These are phyloP conservation scores for Infundibulicybe gibba DNA, from an alignment of 768 basidiomycete species.

Conservation along the genomic window DNA sequence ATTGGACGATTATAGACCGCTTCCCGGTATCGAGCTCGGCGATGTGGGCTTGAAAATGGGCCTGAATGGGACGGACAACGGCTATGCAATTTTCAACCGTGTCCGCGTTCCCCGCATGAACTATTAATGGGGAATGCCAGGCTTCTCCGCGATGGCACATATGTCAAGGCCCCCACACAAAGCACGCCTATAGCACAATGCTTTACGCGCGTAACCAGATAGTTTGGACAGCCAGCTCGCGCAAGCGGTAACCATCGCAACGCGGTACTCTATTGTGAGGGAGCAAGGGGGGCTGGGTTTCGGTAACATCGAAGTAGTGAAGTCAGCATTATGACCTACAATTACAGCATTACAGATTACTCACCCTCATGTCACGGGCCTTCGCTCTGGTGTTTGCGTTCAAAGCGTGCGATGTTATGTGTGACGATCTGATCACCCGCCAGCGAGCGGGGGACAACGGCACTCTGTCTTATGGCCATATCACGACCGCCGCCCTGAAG, in stretches of 20 bases:
- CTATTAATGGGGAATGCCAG: constrained; percentile 16
- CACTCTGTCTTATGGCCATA: constrained; percentile 11
- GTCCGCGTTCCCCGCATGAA: constrained; percentile 18
- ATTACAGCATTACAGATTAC: constrained; percentile 18
- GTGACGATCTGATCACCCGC: constrained; percentile 8
- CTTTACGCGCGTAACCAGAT: constrained; percentile 12
- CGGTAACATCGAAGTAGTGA: constrained; percentile 5
- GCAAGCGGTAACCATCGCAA: constrained; percentile 18
- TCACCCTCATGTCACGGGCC: constrained; percentile 11
- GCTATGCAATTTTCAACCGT: constrained; percentile 18
- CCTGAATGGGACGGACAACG: constrained; percentile 18
- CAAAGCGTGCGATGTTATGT: constrained; percentile 7
- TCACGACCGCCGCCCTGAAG: constrained; percentile 15
- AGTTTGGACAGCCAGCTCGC: constrained; percentile 14
- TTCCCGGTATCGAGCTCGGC: constrained; percentile 20
- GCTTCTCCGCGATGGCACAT: constrained; percentile 14
- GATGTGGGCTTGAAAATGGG: constrained; percentile 20
- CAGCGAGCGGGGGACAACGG: constrained; percentile 7
- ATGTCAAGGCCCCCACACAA: constrained; percentile 7
- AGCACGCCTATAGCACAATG: constrained; percentile 18
- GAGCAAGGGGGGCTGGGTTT: constrained; percentile 20
- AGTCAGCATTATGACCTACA: constrained; percentile 15
- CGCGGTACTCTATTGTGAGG: constrained; percentile 19
- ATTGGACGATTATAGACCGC: constrained; percentile 14
- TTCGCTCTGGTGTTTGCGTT: constrained; percentile 16